Conservation (phyloP, 1,284 basidiomycete genomes). For the Microbotryum saponariae region DNA sequence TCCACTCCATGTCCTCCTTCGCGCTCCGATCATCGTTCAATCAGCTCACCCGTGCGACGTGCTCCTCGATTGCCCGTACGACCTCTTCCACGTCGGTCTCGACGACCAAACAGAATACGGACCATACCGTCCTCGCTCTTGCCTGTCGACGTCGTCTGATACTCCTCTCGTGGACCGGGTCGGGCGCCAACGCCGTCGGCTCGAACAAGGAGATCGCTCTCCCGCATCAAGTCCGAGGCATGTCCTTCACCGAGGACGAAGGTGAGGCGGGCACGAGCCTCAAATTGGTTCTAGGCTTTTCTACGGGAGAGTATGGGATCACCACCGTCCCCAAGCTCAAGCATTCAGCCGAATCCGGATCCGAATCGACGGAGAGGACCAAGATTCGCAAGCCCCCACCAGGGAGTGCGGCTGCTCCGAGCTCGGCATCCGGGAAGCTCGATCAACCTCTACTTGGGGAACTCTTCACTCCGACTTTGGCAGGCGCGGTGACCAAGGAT, state of each 20-base stretch:
- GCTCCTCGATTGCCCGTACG: slow-evolving; percentile 15
- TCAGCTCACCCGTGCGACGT: slow-evolving; percentile 6
- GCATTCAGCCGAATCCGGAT: background rate
- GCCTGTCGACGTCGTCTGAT: slow-evolving; percentile 79
- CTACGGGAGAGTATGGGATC: slow-evolving; percentile 63
- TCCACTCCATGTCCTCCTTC: slow-evolving; percentile 18
- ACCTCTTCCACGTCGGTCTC: slow-evolving; percentile 4
- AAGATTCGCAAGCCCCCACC: slow-evolving; percentile 16
- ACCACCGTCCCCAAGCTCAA: slow-evolving; percentile 50
- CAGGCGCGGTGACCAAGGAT: background rate
- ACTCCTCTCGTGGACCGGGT: slow-evolving; percentile 61
- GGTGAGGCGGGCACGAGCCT: slow-evolving; percentile 45
- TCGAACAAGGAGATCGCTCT: slow-evolving; percentile 66
- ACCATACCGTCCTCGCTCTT: slow-evolving; percentile 69
- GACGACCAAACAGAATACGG: slow-evolving; percentile 4
- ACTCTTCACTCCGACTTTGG: slow-evolving; percentile 19
- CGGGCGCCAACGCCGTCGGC: slow-evolving; percentile 61
- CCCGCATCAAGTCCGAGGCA: slow-evolving; percentile 52
- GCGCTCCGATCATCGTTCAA: slow-evolving; percentile 17
- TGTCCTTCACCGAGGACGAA: slow-evolving; percentile 31
- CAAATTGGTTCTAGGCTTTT: slow-evolving; percentile 65
- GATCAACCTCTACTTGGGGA: slow-evolving; percentile 19
- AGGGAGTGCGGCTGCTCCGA: background rate
- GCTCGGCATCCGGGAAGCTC: background rate
- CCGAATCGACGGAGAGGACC: slow-evolving; percentile 9